Conservation (phyloP, 2,329 filamentous ascomycete genomes). For the Colletotrichum aenigma region DNA sequence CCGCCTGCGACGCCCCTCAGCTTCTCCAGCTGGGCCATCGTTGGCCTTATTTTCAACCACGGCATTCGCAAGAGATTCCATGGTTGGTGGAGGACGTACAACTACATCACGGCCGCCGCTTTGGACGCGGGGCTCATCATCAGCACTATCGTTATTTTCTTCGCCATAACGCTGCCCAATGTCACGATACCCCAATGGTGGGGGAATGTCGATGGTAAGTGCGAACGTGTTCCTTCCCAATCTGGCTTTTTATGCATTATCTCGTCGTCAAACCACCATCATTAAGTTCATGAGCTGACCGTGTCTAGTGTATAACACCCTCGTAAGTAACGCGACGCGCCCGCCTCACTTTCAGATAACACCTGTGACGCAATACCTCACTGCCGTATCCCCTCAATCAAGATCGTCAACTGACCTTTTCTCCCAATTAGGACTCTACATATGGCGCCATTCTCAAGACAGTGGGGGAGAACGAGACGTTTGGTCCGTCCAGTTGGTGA, state of each 20-base stretch:
- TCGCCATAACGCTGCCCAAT: constrained; percentile 33
- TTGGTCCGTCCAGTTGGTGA: constrained; percentile 37
- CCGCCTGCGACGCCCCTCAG: constrained; percentile 65
- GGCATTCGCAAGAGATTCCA: constrained; percentile 54
- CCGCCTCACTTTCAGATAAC: not conserved
- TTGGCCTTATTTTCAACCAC: constrained; percentile 64
- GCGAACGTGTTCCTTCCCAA: not conserved
- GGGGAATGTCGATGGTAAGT: constrained; percentile 53
- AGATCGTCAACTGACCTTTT: not conserved
- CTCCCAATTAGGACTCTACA: constrained; percentile 24
- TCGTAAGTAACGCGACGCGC: constrained; percentile 11
- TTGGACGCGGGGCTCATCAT: constrained; percentile 43
- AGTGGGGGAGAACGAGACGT: constrained; percentile 27
- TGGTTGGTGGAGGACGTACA: constrained; percentile 62
- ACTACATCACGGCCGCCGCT: constrained; percentile 43
- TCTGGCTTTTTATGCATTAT: not conserved
- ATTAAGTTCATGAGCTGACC: not conserved
- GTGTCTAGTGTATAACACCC: constrained; percentile 34
- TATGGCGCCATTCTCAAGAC: constrained; percentile 25
- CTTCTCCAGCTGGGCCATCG: constrained; percentile 62
- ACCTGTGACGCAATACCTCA: not conserved
- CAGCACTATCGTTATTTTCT: constrained; percentile 34
- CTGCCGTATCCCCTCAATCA: not conserved
- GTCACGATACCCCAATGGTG: constrained; percentile 45
- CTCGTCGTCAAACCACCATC: not conserved